Base-by-base conservation (phyloP, 176 grass and related monocot genomes). In the Bromus sterilis region DNA sequence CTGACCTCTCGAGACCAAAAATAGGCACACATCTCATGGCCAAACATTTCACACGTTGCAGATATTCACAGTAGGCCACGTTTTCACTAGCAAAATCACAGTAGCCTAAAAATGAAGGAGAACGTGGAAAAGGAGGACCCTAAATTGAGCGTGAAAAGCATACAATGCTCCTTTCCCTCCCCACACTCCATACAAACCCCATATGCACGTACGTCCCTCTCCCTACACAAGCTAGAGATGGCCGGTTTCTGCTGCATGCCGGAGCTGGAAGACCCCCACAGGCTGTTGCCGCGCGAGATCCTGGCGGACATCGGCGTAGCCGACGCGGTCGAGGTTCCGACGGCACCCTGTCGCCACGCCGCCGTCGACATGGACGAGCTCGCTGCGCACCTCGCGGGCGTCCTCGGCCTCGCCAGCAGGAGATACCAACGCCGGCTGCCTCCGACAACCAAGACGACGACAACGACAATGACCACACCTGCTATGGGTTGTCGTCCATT, bases 211-310 rank as follows among this genome's bases (percentile, higher is more conserved):
- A 75, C 61, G 30, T 31, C 25, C 58, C 23, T 40, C 23, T 26
- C 37, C 46, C 24, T 71, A 36, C 53, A 20, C 28, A 41, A 28
- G 37, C 37, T 43, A 72, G 48, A 76, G 5, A 66, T 75, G 84
- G 68, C 69, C 9, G 12, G 48, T 78, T 80, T 33, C 68, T 75
- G 10, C 69, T 75, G 7, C 44, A 40, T 41, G 57, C 57, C n/a
- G 34, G 76, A 74, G 77, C 68, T 85, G 1, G 83, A 80, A 1
- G 67, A 55, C 13, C 68, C 51, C 77, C 49, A 24, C 34, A 46
- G 35, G 44, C 84, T 86, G 0, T 60, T 86, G 44, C 77, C 84
- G 11, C 21, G 9, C 20, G 84, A 86, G 7, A 86, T 86, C 35
- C 8, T 75, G 5, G 84, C 20, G 18, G 77, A 80, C 3, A 75